Evolutionary conservation across 116 monocot species (phyloP), one percentile per base, ranked within the genome.

Genomic region (Posidonia oceanica): DNA sequence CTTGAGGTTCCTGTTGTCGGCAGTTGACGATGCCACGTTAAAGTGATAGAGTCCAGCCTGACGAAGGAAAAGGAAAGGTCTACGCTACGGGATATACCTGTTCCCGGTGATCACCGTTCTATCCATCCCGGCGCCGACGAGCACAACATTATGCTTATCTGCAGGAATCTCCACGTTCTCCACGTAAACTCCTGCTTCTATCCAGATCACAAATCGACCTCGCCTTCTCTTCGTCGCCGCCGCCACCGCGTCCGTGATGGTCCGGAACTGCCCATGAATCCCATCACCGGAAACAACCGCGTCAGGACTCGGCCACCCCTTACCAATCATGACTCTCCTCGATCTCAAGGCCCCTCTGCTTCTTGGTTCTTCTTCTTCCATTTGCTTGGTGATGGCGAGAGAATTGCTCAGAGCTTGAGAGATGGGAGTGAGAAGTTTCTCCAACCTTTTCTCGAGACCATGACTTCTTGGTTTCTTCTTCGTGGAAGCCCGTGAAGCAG

Each of bases 261-360:
- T 82, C 67, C 69, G 81, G 60, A 81, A 80, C 7, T 75, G 84
- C 3, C 90, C 94, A n/a, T 56, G 29, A 29, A 29, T 90, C 13
- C 94, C 94, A 54, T 80, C 82, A 40, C 82, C 76, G 3, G 85
- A 77, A 18, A 94, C 94, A 0, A 90, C 70, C 14, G 85, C 73
- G 68, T 94, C 90, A 62, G 73, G 83, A 0, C 79, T 74, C 29
- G 48, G 15, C 20, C 73, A 11, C 21, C 70, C 87, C 13, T 81
- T 77, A 29, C 65, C 60, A 75, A 85, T 80, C 5, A 94, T 14
- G 41, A 41, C 18, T 14, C 66, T 39, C 41, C 14, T 66, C 54
- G 18, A 54, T 12, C 12, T 54, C 23, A 14, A 5, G 29, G 29
- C 29, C 37, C 86, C 6, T 38, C 65, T 44, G 21, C 54, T 12